These are phyloP conservation scores for Picea engelmannii DNA, from an alignment of 83 land plant species.

Conservation along the genomic window DNA sequence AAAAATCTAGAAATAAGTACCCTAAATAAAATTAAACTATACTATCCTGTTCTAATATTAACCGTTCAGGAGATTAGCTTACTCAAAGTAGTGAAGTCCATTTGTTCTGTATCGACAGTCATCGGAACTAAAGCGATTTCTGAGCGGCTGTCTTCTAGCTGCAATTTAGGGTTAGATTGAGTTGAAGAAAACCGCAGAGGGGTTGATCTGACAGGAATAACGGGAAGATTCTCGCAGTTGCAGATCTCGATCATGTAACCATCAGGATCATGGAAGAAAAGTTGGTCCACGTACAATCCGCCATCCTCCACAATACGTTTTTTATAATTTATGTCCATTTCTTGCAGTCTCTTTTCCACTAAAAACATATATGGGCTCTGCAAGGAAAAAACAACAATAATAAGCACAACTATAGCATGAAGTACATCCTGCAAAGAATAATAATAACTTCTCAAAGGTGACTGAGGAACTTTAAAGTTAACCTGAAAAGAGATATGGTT, in stretches of 20 bases:
- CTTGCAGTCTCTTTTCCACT: neutral
- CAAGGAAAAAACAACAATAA: neutral
- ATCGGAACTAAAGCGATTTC: neutral
- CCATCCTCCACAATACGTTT: slow-evolving; percentile 1
- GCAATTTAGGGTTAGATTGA: neutral
- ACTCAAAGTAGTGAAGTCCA: neutral
- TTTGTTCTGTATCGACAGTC: neutral
- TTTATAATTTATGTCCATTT: neutral
- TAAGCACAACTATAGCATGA: neutral
- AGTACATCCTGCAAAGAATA: neutral
- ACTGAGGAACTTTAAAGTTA: neutral
- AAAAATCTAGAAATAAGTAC: no score
- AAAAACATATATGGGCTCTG: no score
- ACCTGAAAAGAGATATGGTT: slow-evolving; percentile 74
- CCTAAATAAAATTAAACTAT: no score
- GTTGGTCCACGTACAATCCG: neutral
- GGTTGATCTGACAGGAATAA: neutral
- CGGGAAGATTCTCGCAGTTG: neutral
- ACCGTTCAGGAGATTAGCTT: no score
- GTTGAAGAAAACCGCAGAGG: no score
- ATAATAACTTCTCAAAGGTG: neutral
- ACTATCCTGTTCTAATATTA: no score
- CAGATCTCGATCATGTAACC: slow-evolving; percentile 12
- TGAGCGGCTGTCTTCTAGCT: neutral
- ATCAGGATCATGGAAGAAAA: slow-evolving; percentile 15